Base-by-base conservation (phyloP, 768 basidiomycete species). In the Strobilomyces confusus region DNA sequence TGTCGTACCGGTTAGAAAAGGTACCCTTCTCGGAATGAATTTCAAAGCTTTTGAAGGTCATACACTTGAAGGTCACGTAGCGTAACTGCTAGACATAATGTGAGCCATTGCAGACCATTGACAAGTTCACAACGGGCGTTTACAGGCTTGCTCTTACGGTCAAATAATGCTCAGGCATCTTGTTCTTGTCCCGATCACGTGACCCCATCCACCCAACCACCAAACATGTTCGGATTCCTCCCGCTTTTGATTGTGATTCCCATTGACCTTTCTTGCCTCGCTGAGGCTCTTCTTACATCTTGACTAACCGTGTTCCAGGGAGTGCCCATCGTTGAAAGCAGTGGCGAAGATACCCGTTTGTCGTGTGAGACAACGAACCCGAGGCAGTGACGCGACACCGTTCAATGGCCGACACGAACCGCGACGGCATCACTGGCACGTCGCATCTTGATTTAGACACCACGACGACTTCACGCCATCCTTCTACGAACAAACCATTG, bases 391-490 rank as follows among this genome's bases (percentile, higher is more conserved):
- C 49, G 25, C 49, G 23, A 54, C 48, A 23, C 44, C 37, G 30
- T 49, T 41, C 54, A 49, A 63, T 63, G 62, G 34, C 52, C 49
- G 43, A 63, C 43, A 53, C 54, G 45, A 46, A 58, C 56, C 56
- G 42, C 51, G n/a, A 54, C 49, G 44, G 49, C 11, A 3, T 14
- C 23, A 53, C 30, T 34, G 29, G 51, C 23, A 52, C 42, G 51
- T 55, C 50, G 45, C 34, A 40, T 40, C 47, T 32, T 52, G 34
- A 40, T 49, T 38, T 41, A 29, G 43, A 52, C 30, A 2, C 46
- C 14, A 47, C 20, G 9, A 50, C 41, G 20, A 42, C 42, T 22
- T 55, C 22, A 14, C 36, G 19, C 32, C 32, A 48, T 46, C 20
- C 20, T 17, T 22, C 49, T 3, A 20, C 37, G 17, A 50, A 55